Evolutionary conservation across 805 yeast species (phyloP), one percentile per base, ranked within the genome.

Genomic region (Wickerhamiella sergipiensis): DNA sequence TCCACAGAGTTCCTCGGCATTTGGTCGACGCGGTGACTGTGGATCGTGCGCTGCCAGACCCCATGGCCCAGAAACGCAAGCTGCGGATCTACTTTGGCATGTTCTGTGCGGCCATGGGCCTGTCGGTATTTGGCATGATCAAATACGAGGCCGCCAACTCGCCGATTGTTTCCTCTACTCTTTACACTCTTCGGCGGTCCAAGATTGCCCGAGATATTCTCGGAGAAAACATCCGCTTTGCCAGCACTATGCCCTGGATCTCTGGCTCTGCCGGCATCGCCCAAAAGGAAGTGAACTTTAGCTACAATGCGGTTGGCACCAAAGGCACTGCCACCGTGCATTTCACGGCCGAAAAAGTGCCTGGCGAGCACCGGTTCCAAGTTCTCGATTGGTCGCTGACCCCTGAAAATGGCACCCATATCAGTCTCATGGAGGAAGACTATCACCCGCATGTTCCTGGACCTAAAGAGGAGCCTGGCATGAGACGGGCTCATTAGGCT

Each of bases 111-210:
- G 67, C 75, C 48, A 79, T 83, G 76, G 74, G 75, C 22, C 67
- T 72, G 3, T 68, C 82, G 1, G 67, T 83, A 47, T 70, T 75
- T 29, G 75, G 85, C 29, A 85, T 90, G 60, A 82, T 90, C 76
- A 89, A 92, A 71, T 89, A 90, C 67, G 98, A 92, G 65, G 89
- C 88, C 64, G 80, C 88, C 18, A 80, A 84, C 45, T 85, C 95
- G 13, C 97, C 97, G 1, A 77, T 90, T 53, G 83, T 90, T 59
- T 77, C 83, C 42, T 89, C 95, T 6, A 83, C 95, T 3, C 70
- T 92, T 64, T 88, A 86, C 66, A 83, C 86, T 55, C 68, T 90
- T 59, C 78, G 98, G 63, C 74, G 96, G 62, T 82, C 90, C 1
- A 72, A 75, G 9, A 55, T 68, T 44, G 88, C 88, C 10, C 72